Evolutionary conservation across 108 stramenopile genomes (phyloP), one percentile per base, ranked within the genome.

Genomic region (Nitzschia sp.): DNA sequence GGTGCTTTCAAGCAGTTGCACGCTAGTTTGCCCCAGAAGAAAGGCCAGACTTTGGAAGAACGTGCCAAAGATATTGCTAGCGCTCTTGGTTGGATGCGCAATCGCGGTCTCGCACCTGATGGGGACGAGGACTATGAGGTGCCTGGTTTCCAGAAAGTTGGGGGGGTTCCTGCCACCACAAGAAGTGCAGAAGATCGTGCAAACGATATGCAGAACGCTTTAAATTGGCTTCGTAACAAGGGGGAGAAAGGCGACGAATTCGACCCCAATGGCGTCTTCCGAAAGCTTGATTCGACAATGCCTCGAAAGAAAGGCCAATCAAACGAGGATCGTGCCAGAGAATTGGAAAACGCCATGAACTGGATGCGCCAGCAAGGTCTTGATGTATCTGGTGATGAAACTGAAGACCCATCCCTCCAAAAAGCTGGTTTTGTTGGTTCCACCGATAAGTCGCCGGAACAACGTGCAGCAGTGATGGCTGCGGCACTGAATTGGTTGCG

Each of bases 41-140:
- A 33, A 19, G 65, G 64, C 5, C 65, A 58, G 25, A 26, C 45
- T 46, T 13, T 38, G 6, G 57, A 75, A 31, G 31, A 65, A 5
- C 60, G 73, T 11, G 79, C 79, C 3, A 58, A 60, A 21, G 80
- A 81, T 27, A 62, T 81, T 27, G 66, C 66, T 25, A 69, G 28
- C 41, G 70, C 74, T 21, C 27, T 81, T 23, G 58, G 48, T 31
- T 81, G 80, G 80, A 64, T 81, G 66, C 63, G 75, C 1, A 60
- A 64, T 44, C 33, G 46, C 26, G 55, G 63, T 34, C 22, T 75
- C 13, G 31, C n/a, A 3, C 11, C 35, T 0, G 8, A 16, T 1
- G 2, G 27, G 6, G 53, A 28, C 45, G 45, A 52, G 17, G 45
- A 69, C 17, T 29, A 21, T 16, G 35, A 53, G 1, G 15, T 28